Evolutionary conservation across 1,284 basidiomycete species (phyloP).

Genomic region (Puccinia brachypodii): DNA sequence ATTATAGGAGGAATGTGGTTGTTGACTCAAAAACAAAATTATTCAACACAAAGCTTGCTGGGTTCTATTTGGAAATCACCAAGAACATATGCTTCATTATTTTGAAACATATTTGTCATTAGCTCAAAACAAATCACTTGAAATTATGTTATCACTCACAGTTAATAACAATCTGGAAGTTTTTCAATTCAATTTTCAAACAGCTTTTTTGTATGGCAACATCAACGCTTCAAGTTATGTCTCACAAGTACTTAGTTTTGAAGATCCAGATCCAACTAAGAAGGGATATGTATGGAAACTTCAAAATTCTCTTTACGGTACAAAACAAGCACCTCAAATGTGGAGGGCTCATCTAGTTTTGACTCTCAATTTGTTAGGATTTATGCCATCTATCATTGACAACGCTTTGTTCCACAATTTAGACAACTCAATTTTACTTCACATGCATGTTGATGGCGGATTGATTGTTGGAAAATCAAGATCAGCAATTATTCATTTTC

Average conservation of each 20-base stretch:
- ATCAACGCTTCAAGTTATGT: constrained; percentile 4
- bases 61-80: neutral
- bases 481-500: neutral
- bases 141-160: neutral
- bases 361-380: neutral
- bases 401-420: neutral
- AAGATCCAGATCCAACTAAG: neutral
- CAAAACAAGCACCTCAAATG: neutral
- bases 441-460: neutral
- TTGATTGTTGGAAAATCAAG: neutral
- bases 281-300: neutral
- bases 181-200: neutral
- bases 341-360: neutral
- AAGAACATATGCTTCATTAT: neutral
- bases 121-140: neutral
- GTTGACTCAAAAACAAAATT: neutral
- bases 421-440: neutral
- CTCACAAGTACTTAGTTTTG: neutral
- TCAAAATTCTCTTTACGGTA: neutral
- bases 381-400: neutral
- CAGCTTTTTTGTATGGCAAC: neutral
- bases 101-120: neutral
- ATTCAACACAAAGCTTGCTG: neutral
- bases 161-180: neutral
- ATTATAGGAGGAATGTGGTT: constrained; percentile 37